Percentiles rank a stretch among this genome's conserved stretches.
Conservation (phyloP, 305 asterid species). For the Striga hermonthica region DNA sequence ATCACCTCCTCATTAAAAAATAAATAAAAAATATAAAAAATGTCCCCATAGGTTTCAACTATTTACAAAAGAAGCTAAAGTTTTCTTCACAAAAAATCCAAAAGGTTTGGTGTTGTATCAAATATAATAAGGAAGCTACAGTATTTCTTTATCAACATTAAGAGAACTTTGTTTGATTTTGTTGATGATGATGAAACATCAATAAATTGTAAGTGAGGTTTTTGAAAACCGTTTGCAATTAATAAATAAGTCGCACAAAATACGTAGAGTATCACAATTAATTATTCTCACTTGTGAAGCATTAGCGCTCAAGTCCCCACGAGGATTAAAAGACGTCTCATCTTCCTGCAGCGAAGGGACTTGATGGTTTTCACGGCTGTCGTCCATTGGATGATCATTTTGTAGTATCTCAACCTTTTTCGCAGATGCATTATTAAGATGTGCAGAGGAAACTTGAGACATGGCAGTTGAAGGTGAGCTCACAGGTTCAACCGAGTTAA, state of each 20-base stretch:
- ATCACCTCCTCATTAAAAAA: neutral
- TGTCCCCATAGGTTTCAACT: neutral
- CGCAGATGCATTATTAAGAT: neutral
- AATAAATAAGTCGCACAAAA: too few species aligned
- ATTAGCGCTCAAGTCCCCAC: neutral
- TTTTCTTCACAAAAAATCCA: neutral
- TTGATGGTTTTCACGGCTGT: conserved; percentile 15
- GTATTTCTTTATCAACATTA: too few species aligned
- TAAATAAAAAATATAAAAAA: neutral
- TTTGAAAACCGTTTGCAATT: too few species aligned
- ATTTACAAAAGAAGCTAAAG: neutral
- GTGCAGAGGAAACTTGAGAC: conserved; percentile 22
- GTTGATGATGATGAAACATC: too few species aligned
- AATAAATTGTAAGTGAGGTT: too few species aligned
- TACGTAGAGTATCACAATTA: neutral
- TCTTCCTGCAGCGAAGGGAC: conserved; percentile 27
- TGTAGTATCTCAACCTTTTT: conserved; percentile 1
- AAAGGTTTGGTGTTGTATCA: neutral
- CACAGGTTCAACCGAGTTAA: conserved; percentile 48
- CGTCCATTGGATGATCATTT: conserved; percentile 28
- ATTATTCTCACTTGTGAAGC: conserved; percentile 37
- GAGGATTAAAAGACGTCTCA: neutral
- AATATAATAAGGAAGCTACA: too few species aligned
- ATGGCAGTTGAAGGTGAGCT: conserved; percentile 33
- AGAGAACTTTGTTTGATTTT: too few species aligned